Evolutionary conservation across 371 early-diverging fungal species (phyloP), one percentile per base, ranked within the genome.

Genomic region (Fennellomyces sp.): DNA sequence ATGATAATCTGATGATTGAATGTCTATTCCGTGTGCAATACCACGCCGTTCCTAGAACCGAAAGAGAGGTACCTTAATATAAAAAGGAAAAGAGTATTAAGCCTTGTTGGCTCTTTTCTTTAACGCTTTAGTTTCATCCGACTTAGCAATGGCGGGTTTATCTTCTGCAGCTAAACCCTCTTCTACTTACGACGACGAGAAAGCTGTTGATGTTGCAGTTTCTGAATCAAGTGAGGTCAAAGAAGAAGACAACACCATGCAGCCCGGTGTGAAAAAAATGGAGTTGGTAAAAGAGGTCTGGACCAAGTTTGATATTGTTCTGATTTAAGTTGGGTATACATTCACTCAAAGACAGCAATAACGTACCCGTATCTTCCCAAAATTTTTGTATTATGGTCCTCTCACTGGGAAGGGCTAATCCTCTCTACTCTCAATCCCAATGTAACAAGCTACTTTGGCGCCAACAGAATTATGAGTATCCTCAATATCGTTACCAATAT

Each of bases 371-470:
- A n/a, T n/a, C n/a, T n/a, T n/a, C n/a, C n/a, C n/a, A n/a, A n/a
- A n/a, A n/a, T 45, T 19, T 45, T 45, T 23, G 45, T 45, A 8
- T 45, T 25, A 21, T 56, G 61, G 53, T 39, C 53, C 26, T 23
- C 52, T 31, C 50, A 33, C 39, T 64, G 64, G 64, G 64, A 64
- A 53, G 52, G 64, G 13, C 60, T 23, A 2, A 52, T 66, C 21
- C 29, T 60, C 5, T 36, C 54, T 15, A 48, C 52, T 13, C 52
- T 52, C 55, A 60, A 13, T 15, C 42, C 52, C 10, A 60, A 53
- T 35, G 49, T 47, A 19, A 47, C 41, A 23, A 55, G 35, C n/a
- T n/a, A 33, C 5, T 50, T 53, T 30, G 56, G n/a, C 48, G 58
- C 48, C 52, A 65, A 56, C 30, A 52, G 31, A 42, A 30, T 55